A percentile compares a stretch with the other conserved stretches of the same genome.
phyloP scores from a whole-genome alignment of 768 basidiomycete species.

The Rhizopogon vesiculosus region DNA sequence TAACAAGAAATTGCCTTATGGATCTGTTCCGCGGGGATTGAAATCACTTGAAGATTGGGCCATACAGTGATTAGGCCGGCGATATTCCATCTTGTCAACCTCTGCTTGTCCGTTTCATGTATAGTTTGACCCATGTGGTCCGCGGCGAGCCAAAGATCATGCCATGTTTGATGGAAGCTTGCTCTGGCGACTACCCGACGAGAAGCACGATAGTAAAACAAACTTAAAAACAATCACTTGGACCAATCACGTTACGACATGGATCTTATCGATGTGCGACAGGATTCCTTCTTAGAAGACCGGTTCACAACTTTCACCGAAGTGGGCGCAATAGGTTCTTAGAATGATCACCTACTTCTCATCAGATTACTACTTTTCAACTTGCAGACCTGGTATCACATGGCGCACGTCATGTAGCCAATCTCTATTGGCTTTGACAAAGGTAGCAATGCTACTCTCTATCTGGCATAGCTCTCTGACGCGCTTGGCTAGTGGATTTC shows the following conservation, averaged over 20 bases:
- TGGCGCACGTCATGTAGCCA: too few relatives aligned
- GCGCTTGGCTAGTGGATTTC: neutral
- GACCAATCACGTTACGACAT: neutral
- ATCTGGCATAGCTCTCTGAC: neutral
- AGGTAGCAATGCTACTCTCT: neutral
- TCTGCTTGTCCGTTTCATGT: too few relatives aligned
- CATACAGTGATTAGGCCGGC: too few relatives aligned
- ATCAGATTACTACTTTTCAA: too few relatives aligned
- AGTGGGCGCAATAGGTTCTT: neutral
- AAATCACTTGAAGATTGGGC: too few relatives aligned
- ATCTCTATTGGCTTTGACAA: too few relatives aligned
- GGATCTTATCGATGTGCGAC: neutral
- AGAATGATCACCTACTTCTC: neutral
- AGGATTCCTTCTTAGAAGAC: neutral
- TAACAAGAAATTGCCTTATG: too few relatives aligned
- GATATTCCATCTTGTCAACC: too few relatives aligned
- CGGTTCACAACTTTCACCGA: neutral
- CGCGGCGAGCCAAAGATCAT: neutral
- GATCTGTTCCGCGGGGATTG: neutral
- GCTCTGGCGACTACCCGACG: neutral
- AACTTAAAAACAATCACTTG: too few relatives aligned
- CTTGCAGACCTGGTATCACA: too few relatives aligned
- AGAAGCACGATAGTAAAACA: slow-evolving; percentile 1
- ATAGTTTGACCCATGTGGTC: neutral
- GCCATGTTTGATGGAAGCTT: neutral